Conservation (phyloP, 2,329 filamentous ascomycete genomes). For the Penicillium sp. region DNA sequence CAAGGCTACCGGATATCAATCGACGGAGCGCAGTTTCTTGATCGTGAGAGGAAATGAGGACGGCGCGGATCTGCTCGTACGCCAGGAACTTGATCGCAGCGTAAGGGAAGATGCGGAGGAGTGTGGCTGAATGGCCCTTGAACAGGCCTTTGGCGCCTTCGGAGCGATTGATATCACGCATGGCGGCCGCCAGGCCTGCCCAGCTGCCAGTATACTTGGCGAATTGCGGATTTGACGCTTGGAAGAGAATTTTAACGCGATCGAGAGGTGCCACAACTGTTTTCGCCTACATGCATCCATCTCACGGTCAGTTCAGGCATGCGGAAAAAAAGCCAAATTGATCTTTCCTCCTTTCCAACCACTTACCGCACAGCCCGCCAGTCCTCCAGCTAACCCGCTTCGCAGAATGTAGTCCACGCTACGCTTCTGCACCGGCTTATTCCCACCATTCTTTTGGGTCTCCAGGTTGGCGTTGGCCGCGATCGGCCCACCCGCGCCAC, state of each 20-base stretch:
- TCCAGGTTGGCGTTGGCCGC: conserved; percentile 14
- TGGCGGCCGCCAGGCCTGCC: conserved; percentile 73
- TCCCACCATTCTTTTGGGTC: conserved; percentile 14
- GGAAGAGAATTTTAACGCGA: conserved; percentile 97
- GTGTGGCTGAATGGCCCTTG: conserved; percentile 87
- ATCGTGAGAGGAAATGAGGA: conserved; percentile 63
- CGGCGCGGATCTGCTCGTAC: conserved; percentile 86
- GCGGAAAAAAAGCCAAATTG: too few relatives aligned
- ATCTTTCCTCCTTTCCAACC: conserved; percentile 1
- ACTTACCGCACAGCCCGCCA: conserved; percentile 85
- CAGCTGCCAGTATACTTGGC: conserved; percentile 87
- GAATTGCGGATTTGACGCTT: conserved; percentile 89
- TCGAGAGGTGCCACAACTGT: conserved; percentile 92
- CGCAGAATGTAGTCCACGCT: conserved; percentile 78
- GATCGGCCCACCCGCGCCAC: conserved; percentile 15
- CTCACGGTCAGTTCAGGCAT: too few relatives aligned
- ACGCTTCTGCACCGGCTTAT: conserved; percentile 56
- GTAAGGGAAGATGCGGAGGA: conserved; percentile 93
- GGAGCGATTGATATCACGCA: conserved; percentile 71
- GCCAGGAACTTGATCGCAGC: conserved; percentile 96
- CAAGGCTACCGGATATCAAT: conserved; percentile 41
- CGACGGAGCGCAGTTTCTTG: conserved; percentile 77
- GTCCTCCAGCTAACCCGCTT: conserved; percentile 77
- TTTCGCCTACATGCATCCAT: conserved; percentile 66
- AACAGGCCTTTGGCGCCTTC: conserved; percentile 75